A percentile compares a stretch with the other conserved stretches of the same genome.
Conservation (phyloP, 495 filamentous ascomycete genomes). For the Aspergillus funiculosus region DNA sequence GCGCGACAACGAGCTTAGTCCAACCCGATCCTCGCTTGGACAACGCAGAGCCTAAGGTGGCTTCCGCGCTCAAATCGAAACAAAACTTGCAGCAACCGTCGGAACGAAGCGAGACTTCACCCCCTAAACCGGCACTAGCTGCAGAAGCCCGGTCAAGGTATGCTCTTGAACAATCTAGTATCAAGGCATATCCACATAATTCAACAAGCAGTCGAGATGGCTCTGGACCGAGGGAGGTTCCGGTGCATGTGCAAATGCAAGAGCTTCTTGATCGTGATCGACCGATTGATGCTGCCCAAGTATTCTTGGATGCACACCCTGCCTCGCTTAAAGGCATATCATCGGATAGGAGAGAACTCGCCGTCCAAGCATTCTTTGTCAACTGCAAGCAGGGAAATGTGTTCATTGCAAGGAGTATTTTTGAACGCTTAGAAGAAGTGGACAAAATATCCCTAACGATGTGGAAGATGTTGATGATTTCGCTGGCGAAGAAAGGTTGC, state of each 20-base stretch:
- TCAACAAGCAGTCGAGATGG: neutral
- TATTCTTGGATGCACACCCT: slow-evolving; percentile 31
- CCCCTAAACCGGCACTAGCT: neutral
- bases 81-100: neutral
- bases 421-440: slow-evolving; percentile 33
- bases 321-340: slow-evolving; percentile 21
- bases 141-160: neutral
- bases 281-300: slow-evolving; percentile 37
- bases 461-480: slow-evolving; percentile 38
- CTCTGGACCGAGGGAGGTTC: neutral
- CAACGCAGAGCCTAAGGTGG: too few species aligned
- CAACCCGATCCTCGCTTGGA: too few species aligned
- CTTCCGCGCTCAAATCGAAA: neutral
- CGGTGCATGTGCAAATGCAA: slow-evolving; percentile 12
- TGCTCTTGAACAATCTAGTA: neutral
- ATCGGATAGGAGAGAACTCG: slow-evolving; percentile 28
- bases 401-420: slow-evolving; percentile 36
- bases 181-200: too few species aligned
- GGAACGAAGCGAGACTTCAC: neutral
- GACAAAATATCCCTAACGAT: slow-evolving; percentile 29
- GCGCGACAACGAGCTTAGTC: too few species aligned
- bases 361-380: slow-evolving; percentile 27
- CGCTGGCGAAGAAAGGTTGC: slow-evolving; percentile 36
- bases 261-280: slow-evolving; percentile 17
- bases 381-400: slow-evolving; percentile 40